These are phyloP conservation scores for Myxozyma mucilagina DNA, from an alignment of 805 yeast genomes.

Conservation along the genomic window DNA sequence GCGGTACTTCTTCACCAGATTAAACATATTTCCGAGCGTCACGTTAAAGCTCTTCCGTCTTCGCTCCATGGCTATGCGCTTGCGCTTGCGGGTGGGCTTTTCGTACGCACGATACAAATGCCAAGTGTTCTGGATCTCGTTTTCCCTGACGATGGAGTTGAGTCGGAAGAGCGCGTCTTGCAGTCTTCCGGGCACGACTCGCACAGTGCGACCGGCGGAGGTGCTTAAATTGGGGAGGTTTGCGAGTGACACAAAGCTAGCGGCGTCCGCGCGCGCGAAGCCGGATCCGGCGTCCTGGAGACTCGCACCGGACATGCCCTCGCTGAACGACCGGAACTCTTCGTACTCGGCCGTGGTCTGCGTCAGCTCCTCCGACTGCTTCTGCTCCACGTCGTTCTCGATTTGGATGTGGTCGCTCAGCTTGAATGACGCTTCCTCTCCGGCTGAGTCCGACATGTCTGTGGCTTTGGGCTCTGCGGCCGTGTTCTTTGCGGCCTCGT, in stretches of 20 bases:
- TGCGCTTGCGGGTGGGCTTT: constrained; percentile 21
- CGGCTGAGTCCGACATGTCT: background rate
- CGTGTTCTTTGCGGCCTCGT: background rate
- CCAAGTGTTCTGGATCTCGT: background rate
- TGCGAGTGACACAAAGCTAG: constrained; percentile 13
- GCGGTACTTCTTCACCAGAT: constrained; percentile 11
- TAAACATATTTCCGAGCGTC: constrained; percentile 4
- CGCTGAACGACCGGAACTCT: background rate
- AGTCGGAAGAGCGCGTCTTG: background rate
- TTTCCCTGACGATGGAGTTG: background rate
- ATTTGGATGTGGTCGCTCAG: background rate
- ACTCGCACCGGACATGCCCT: background rate
- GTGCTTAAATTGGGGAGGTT: constrained; percentile 17
- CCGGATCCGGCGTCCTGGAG: background rate
- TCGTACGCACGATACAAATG: constrained; percentile 10
- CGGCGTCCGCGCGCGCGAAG: background rate
- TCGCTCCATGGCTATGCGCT: constrained; percentile 3
- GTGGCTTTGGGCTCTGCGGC: background rate
- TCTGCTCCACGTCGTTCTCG: background rate
- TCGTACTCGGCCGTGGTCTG: background rate
- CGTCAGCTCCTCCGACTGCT: background rate
- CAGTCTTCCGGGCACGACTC: constrained; percentile 3
- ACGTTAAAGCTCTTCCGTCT: constrained; percentile 1
- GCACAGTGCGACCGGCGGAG: constrained; percentile 15
- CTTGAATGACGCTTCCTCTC: background rate